Base-by-base conservation (phyloP, 2,329 filamentous ascomycete genomes). In the Beauveria medogensis region DNA sequence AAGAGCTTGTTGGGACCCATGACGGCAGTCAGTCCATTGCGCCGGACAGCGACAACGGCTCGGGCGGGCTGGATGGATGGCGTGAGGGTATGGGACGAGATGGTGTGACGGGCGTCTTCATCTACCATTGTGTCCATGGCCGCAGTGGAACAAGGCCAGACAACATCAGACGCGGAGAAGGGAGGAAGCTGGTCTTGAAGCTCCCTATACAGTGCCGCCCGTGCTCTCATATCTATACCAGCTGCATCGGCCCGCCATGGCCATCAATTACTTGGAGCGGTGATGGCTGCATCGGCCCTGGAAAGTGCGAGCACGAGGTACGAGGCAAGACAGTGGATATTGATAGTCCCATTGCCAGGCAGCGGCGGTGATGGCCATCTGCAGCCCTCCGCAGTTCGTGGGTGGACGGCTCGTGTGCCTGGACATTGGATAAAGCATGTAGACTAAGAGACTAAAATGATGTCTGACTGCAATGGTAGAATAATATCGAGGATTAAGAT, bases 1-100 rank as follows among this genome's bases (percentile, higher is more conserved):
- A 34, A 28, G 41, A 37, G 34, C 34, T 37, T 37, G 34, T 24
- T 37, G 41, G 54, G 54, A 47, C 44, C 55, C 55, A 50, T 57
- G 55, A 57, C 55, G 44, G 55, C 55, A 57, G 55, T 57, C 55
- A 57, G 43, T 40, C 20, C 34, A 28, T 43, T 24, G 34, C 30
- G 28, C 44, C 24, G 43, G 28, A 26, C 43, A 16, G 44, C 46
- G 30, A 20, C 30, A 57, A 47, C n/a, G 54, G 40, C 54, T 56
- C 41, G 41, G 24, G 28, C 41, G 54, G 41, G 41, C 53, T 53
- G 34, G 34, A 37, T 30, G 14, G 51, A 54, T 54, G 34, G 51
- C 30, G 30, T 41, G 51, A 41, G 37, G 14, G 20, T 6, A 41
- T 3, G 10, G 9, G 20, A 34, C 34, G 34, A 54, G 37, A 54